A percentile compares a stretch with the other conserved stretches of the same genome.
phyloP scores from a whole-genome alignment of 176 grass and related monocot genomes.

The Triticum aestivum region DNA sequence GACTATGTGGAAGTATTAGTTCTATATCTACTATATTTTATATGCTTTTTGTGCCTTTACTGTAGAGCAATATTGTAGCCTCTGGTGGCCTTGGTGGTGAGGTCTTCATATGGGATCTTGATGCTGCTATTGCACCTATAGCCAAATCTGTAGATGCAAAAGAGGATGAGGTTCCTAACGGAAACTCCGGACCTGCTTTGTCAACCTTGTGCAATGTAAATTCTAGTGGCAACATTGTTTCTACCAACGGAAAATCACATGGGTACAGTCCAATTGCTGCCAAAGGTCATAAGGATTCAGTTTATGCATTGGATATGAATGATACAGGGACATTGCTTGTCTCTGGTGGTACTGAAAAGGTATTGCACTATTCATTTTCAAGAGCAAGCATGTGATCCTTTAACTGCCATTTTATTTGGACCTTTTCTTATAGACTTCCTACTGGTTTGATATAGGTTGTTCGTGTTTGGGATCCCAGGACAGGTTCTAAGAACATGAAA shows the following conservation, averaged over 20 bases:
- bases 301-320: conserved; percentile 98
- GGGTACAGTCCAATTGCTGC: conserved; percentile 76
- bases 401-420: neutral
- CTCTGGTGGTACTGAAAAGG: conserved; percentile 98
- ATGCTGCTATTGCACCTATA: conserved; percentile 71
- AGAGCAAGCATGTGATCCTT: neutral
- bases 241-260: conserved; percentile 62
- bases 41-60: conserved; percentile 28
- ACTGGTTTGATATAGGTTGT: conserved; percentile 63
- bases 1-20: conserved; percentile 7
- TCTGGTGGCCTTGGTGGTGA: conserved; percentile 93
- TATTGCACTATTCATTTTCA: conserved; percentile 29
- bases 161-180: conserved; percentile 79
- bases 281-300: conserved; percentile 97
- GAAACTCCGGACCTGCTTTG: conserved; percentile 58
- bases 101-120: conserved; percentile 98
- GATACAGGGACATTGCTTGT: conserved; percentile 82
- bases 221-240: conserved; percentile 55
- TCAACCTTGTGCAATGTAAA: conserved; percentile 61
- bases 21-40: conserved; percentile 17
- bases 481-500: conserved; percentile 89
- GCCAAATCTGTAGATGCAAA: conserved; percentile 65
- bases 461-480: conserved; percentile 88
- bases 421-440: neutral
- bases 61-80: conserved; percentile 87